Evolutionary conservation across 2,329 filamentous ascomycete species (phyloP), one percentile per base, ranked within the genome.

Genomic region (Metarhizium brunneum): DNA sequence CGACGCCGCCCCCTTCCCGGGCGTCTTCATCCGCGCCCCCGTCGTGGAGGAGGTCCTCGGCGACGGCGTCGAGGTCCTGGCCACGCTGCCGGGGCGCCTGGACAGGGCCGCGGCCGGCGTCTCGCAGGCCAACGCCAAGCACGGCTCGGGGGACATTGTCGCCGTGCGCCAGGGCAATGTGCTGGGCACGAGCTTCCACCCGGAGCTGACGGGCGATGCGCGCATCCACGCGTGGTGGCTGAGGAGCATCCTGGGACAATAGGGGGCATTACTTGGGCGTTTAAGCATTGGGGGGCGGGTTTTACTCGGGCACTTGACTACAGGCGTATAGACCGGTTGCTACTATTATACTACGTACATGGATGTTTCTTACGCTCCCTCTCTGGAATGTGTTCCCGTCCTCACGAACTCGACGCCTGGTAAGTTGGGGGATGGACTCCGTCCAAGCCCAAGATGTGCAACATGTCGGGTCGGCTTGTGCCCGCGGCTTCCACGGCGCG

Each of bases 221-320:
- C 81, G 94, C 55, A 95, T 97, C 65, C 94, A 99, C 71, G 79
- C 83, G 4, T 97, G 94, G 94, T 99, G 94, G 94, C 66, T 99
- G 67, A 55, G 43, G 50, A 55, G 29, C 11, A 55, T 57, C 8
- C 29, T 75, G 80, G 62, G 83, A 92, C 70, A 87, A 71, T 54
- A 51, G 70, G n/a, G 56, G 54, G 48, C 56, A 14, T 40, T 16
- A 13, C 38, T 40, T 40, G 4, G 25, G 25, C 25, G 25, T 25
- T 25, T 25, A 25, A 25, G 25, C 25, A 25, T 25, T 25, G 25
- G 25, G 25, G 25, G 25, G 3, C 4, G n/a, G n/a, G n/a, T 25
- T 25, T 25, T 25, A 25, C 25, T 25, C 1, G 25, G 25, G 25
- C 10, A 35, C 32, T 35, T 35, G 32, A 35, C 20, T 25, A 35